Conservation (phyloP, 495 filamentous ascomycete species). For the Oleoguttula mirabilis region DNA sequence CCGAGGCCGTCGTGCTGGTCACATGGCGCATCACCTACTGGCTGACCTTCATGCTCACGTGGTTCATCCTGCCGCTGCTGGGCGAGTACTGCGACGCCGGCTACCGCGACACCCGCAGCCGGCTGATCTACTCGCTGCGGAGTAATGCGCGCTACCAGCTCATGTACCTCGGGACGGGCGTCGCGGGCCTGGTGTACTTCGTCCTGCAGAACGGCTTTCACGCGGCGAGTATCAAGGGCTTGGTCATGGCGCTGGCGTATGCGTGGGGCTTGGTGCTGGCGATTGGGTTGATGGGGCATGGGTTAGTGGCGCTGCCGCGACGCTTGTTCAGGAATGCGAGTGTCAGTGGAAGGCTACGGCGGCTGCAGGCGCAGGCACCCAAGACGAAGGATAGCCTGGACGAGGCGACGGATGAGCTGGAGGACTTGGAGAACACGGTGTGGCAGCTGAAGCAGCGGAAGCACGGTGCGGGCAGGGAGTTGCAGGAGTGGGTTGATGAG, state of each 20-base stretch:
- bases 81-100: slow-evolving; percentile 90
- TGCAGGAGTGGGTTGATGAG: slow-evolving; percentile 91
- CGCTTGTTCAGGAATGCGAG: slow-evolving; percentile 64
- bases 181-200: slow-evolving; percentile 70
- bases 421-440: slow-evolving; percentile 70
- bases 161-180: slow-evolving; percentile 57
- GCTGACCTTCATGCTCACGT: slow-evolving; percentile 89
- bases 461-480: slow-evolving; percentile 65
- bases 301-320: slow-evolving; percentile 80
- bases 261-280: slow-evolving; percentile 82
- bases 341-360: slow-evolving; percentile 54
- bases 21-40: slow-evolving; percentile 92
- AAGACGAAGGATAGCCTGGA: slow-evolving; percentile 75
- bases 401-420: slow-evolving; percentile 69
- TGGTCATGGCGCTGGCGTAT: slow-evolving; percentile 88
- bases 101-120: slow-evolving; percentile 70
- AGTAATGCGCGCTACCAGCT: slow-evolving; percentile 81
- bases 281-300: slow-evolving; percentile 95
- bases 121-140: slow-evolving; percentile 69
- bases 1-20: slow-evolving; percentile 58
- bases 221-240: slow-evolving; percentile 53
- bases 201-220: slow-evolving; percentile 65
- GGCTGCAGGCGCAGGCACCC: slow-evolving; percentile 68
- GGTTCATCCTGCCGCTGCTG: slow-evolving; percentile 86
- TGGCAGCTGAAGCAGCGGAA: slow-evolving; percentile 66